Evolutionary conservation across 139 green algal genomes (phyloP).

Genomic region (Closterium sp.): DNA sequence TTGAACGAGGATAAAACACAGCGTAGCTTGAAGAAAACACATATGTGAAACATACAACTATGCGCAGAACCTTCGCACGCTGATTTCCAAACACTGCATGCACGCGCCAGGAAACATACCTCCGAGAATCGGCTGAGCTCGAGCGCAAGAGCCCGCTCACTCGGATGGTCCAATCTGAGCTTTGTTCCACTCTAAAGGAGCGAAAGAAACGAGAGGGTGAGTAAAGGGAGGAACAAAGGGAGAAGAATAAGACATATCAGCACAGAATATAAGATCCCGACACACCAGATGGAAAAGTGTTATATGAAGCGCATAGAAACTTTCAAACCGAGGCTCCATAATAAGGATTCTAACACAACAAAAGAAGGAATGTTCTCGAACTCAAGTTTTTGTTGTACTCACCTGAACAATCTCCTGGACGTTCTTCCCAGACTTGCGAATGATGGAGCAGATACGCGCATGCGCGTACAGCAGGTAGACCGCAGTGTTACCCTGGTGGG

Average conservation of each 20-base stretch:
- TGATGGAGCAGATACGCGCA: constrained; percentile 68
- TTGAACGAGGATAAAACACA: too few relatives aligned
- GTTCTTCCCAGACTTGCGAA: constrained; percentile 48
- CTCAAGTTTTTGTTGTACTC: not conserved
- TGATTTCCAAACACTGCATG: too few relatives aligned
- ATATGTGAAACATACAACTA: too few relatives aligned
- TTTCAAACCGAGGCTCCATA: too few relatives aligned
- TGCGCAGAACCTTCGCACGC: too few relatives aligned
- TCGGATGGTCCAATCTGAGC: constrained; percentile 18
- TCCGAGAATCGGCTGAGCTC: constrained; percentile 44
- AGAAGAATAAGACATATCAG: too few relatives aligned
- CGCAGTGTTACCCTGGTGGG: constrained; percentile 89
- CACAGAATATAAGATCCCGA: too few relatives aligned
- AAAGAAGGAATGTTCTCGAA: too few relatives aligned
- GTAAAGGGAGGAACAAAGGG: not conserved
- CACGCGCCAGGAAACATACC: not conserved
- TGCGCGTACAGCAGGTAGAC: constrained; percentile 98
- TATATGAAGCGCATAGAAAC: too few relatives aligned
- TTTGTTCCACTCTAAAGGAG: not conserved
- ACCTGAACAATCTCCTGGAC: constrained; percentile 48
- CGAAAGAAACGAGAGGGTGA: not conserved
- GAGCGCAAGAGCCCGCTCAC: constrained; percentile 33
- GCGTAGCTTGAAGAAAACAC: too few relatives aligned
- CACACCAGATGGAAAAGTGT: too few relatives aligned
- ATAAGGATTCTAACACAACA: too few relatives aligned